These are phyloP conservation scores for Wallacemonas sp. DNA, from an alignment of 208 protist species.

Conservation along the genomic window DNA sequence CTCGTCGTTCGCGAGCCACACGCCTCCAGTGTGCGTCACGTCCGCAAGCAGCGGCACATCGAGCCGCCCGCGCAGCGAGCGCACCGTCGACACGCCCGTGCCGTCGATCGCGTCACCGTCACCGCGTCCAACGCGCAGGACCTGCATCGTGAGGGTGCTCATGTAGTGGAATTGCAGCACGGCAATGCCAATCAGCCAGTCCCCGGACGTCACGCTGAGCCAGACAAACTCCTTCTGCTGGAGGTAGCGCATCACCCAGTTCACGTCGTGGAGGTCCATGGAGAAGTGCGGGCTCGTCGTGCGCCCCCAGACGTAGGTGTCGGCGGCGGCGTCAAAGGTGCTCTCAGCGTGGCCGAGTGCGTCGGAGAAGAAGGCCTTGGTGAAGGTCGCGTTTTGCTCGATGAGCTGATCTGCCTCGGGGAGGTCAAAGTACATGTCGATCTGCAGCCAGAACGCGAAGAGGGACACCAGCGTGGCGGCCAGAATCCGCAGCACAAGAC, in stretches of 20 bases:
- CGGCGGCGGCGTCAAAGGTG: slow-evolving; percentile 22
- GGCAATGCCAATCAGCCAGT: slow-evolving; percentile 40
- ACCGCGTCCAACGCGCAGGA: slow-evolving; percentile 20
- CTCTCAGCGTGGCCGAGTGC: slow-evolving; percentile 13
- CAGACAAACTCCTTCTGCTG: slow-evolving; percentile 58
- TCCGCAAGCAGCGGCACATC: slow-evolving; percentile 5
- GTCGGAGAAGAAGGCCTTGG: slow-evolving; percentile 20
- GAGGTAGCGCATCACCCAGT: slow-evolving; percentile 26
- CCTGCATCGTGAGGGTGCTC: slow-evolving; percentile 27
- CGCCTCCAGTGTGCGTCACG: slow-evolving; percentile 18
- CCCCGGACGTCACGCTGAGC: slow-evolving; percentile 34
- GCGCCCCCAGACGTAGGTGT: slow-evolving; percentile 38
- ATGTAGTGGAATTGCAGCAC: slow-evolving; percentile 49
- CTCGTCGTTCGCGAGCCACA: slow-evolving; percentile 22
- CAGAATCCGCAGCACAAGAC: neutral
- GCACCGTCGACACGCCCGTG: slow-evolving; percentile 1
- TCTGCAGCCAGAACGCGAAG: slow-evolving; percentile 15
- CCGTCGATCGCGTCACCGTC: slow-evolving; percentile 23
- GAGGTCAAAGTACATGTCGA: slow-evolving; percentile 17
- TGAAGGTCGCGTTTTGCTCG: slow-evolving; percentile 6
- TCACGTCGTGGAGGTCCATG: slow-evolving; percentile 31
- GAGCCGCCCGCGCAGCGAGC: slow-evolving; percentile 4
- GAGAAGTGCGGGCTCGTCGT: slow-evolving; percentile 26
- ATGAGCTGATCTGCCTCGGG: slow-evolving; percentile 12
- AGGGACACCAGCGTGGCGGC: neutral